Base-by-base conservation (phyloP, 139 green algal genomes). In the Nannochloris sp. region DNA sequence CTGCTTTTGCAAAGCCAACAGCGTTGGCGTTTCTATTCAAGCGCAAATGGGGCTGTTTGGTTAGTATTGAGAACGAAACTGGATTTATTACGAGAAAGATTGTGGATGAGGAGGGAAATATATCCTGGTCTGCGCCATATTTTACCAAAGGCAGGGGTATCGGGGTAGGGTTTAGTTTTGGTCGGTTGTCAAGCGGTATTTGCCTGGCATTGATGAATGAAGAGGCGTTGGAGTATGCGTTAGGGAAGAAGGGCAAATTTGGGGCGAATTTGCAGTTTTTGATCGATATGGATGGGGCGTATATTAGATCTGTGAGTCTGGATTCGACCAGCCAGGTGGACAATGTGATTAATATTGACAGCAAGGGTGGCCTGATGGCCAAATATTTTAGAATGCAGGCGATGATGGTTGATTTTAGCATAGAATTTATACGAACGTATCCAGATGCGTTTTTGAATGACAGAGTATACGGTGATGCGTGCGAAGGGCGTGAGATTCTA, bases 191-290 rank as follows among this genome's bases (percentile, higher is more conserved):
- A 6, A 31, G 33, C 3, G 60, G 33, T 17, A 37, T 56, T 20
- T 66, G 60, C 60, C 25, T 25, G 12, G 60, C 60, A 31, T 25
- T 66, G 13, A 43, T 66, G 60, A 45, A 66, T 40, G 60, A 66
- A 26, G 14, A 40, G 20, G 60, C 60, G 12, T 43, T 66, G 26
- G 33, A 23, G 3, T 56, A n/a, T 14, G 14, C 13, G 8, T 20
- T 55, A 25, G 20, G 57, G 8, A 25, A 37, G 6, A 29, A 37
- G 10, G 11, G 20, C 11, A 16, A 12, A 5, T 31, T 20, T 37
- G 31, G 25, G 9, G 13, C 36, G 5, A 26, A 53, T 0, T 13
- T n/a, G 26, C 31, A 56, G 26, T 53, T 53, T 25, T 9, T 66
- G 33, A 25, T 66, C 5, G 60, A 66, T 43, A 66, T 66, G 60